Percentiles rank a stretch among this genome's conserved stretches.
Conservation (phyloP, 2,329 filamentous ascomycete species). For the Microascus cirrosus region DNA sequence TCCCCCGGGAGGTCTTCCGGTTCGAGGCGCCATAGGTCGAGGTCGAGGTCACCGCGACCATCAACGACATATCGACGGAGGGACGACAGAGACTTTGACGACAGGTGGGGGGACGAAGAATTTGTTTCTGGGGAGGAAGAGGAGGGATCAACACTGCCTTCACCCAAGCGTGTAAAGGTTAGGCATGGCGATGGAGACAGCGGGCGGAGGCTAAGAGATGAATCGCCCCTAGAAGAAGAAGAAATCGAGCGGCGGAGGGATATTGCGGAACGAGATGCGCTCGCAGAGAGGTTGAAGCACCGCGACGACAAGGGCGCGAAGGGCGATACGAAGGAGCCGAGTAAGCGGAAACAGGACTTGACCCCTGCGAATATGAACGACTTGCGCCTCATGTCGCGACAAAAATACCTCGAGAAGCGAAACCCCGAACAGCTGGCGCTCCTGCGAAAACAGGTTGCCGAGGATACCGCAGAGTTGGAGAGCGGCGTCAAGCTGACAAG, state of each 20-base stretch:
- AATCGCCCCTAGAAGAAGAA: conserved; percentile 16
- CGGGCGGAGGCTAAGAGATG: neutral
- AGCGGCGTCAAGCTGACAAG: conserved; percentile 66
- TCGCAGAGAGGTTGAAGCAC: conserved; percentile 62
- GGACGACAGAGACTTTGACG: conserved; percentile 48
- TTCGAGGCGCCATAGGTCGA: conserved; percentile 4
- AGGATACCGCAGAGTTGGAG: conserved; percentile 72
- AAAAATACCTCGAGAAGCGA: conserved; percentile 88
- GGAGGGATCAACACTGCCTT: conserved; percentile 51
- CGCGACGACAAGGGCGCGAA: conserved; percentile 47
- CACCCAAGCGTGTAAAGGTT: conserved; percentile 59
- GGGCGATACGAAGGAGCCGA: conserved; percentile 54
- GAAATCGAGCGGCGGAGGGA: conserved; percentile 54
- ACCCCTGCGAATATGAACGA: conserved; percentile 48
- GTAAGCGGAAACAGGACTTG: conserved; percentile 29
- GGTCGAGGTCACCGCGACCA: conserved; percentile 23
- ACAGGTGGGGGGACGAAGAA: conserved; percentile 76
- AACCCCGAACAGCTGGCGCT: conserved; percentile 77
- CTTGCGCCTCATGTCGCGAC: conserved; percentile 70
- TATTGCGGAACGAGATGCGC: conserved; percentile 65
- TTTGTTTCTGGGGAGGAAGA: conserved; percentile 30
- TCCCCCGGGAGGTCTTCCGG: conserved; percentile 1
- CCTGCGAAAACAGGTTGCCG: conserved; percentile 79
- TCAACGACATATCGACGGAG: conserved; percentile 31
- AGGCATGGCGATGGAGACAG: conserved; percentile 31